These are phyloP conservation scores for Teratosphaeria viscida DNA, from an alignment of 2,329 filamentous ascomycete species.

Conservation along the genomic window DNA sequence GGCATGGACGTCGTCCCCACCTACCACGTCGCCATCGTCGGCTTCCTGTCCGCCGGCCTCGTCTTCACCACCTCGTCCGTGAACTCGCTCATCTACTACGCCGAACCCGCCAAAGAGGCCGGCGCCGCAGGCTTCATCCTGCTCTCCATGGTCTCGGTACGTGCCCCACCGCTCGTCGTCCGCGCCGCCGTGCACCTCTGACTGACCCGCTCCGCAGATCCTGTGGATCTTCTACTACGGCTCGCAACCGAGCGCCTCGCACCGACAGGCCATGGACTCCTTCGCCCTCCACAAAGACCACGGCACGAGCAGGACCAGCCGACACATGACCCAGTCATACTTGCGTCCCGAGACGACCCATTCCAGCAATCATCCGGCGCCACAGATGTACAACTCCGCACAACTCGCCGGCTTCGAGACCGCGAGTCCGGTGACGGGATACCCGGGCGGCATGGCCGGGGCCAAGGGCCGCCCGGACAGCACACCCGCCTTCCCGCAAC, in stretches of 20 bases:
- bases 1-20: slow-evolving; percentile 75
- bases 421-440: slow-evolving; percentile 69
- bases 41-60: slow-evolving; percentile 72
- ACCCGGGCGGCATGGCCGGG: slow-evolving; percentile 47
- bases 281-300: slow-evolving; percentile 86
- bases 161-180: slow-evolving; percentile 25
- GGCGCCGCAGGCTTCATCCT: slow-evolving; percentile 88
- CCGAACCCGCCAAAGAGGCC: slow-evolving; percentile 61
- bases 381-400: slow-evolving; percentile 95
- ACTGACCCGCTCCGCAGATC: slow-evolving; percentile 46
- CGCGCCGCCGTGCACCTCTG: not conserved
- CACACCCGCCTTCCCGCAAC: slow-evolving; percentile 32
- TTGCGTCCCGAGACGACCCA: slow-evolving; percentile 76
- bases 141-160: slow-evolving; percentile 81
- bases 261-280: slow-evolving; percentile 87
- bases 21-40: slow-evolving; percentile 86
- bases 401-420: slow-evolving; percentile 96
- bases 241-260: slow-evolving; percentile 74
- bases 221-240: slow-evolving; percentile 99
- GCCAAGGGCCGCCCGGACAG: slow-evolving; percentile 50
- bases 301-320: slow-evolving; percentile 52
- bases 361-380: slow-evolving; percentile 40
- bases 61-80: slow-evolving; percentile 78
- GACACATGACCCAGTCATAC: slow-evolving; percentile 62
- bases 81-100: slow-evolving; percentile 73